phyloP scores from a whole-genome alignment of 208 protist genomes.

The Acanthamoeba sp. region DNA sequence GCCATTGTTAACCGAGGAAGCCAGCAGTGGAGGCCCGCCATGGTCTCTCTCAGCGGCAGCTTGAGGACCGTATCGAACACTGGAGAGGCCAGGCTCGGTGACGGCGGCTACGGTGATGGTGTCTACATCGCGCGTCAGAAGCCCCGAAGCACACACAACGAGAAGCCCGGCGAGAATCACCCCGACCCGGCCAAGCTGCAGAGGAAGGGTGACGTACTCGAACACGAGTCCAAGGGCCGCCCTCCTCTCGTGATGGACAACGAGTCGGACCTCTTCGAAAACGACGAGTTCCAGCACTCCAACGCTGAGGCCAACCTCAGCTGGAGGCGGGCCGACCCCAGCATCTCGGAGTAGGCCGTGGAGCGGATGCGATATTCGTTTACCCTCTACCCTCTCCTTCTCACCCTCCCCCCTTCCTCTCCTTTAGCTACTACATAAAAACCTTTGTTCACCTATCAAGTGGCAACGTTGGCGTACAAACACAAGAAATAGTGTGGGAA shows the following conservation, averaged over 20 bases:
- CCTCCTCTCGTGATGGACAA: neutral
- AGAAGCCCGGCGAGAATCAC: neutral
- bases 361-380: neutral
- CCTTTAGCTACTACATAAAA: too few species aligned
- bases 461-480: too few species aligned
- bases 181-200: neutral
- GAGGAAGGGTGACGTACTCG: neutral
- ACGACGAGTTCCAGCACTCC: neutral
- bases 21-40: neutral
- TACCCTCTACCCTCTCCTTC: neutral
- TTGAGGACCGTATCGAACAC: neutral
- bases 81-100: neutral
- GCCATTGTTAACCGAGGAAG: neutral
- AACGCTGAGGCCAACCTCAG: neutral
- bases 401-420: neutral
- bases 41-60: neutral
- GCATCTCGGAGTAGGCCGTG: neutral
- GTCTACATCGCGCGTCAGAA: neutral
- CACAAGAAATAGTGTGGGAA: too few species aligned
- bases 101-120: neutral
- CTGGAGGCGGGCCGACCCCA: neutral
- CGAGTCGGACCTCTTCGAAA: neutral
- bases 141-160: neutral
- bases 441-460: too few species aligned
- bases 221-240: slow-evolving; percentile 7